Evolutionary conservation across 371 early-diverging fungal species (phyloP), one percentile per base, ranked within the genome.

Genomic region (Mortierella sp.): DNA sequence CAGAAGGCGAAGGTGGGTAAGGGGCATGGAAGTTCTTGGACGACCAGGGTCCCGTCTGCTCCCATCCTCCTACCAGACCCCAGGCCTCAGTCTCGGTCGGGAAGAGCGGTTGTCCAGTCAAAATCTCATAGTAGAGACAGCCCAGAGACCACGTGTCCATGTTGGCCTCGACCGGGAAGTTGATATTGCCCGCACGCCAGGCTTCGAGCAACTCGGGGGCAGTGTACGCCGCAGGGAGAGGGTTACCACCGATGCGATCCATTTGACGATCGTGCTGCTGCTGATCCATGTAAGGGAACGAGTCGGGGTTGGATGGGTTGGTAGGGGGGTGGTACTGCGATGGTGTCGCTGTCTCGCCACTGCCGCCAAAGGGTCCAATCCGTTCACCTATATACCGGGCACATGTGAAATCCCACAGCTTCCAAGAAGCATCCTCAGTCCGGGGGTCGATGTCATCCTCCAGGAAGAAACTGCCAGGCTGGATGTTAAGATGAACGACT

Each of bases 371-470:
- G 21, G 70, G 14, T 43, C 87, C 87, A 71, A 86, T 82, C 7
- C 80, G 79, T 38, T 86, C 87, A 16, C 87, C 87, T 49, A 86
- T 86, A 63, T 82, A 86, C 58, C 87, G 73, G 1, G 87, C 87
- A 43, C 87, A 86, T 0, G 87, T 86, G 68, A 86, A 86, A 71
- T 86, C 87, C 87, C 87, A 86, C 75, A 86, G 49, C 44, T 86
- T 86, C 87, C 87, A 86, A 21, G 87, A 80, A 11, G 87, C 87
- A 54, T 82, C 87, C 63, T 82, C 82, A 3, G 83, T 51, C 48
- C 44, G 55, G 27, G 87, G 87, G 46, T 82, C 80, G 60, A 86
- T 77, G 7, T 78, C 82, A 14, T 86, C 87, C 46, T 86, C 87
- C 55, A 86, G 41, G 44, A 86, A 86, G 74, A 86, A 86, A 71